Base-by-base conservation (phyloP, 1,284 basidiomycete species). In the Tetrapyrgos nigripes region DNA sequence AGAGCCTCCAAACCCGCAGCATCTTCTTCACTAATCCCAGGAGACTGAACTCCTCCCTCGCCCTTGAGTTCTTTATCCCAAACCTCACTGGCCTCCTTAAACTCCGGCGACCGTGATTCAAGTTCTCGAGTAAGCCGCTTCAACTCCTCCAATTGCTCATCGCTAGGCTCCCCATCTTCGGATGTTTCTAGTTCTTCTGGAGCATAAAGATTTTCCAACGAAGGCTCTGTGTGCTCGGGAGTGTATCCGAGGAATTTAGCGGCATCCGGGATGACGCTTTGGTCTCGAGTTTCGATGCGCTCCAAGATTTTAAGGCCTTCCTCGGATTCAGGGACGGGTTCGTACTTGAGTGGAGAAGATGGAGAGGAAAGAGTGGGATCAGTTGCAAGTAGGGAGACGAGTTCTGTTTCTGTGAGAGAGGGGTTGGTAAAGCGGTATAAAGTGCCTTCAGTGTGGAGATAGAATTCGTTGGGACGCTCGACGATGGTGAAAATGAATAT, bases 251-350 rank as follows among this genome's bases (percentile, higher is more conserved):
- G 55, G 46, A 70, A 75, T 26, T 69, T 64, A 29, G 66, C 57
- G 23, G 66, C 70, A 1, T 73, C 29, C 1, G 73, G 68, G 21
- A 75, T 66, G 11, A 76, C 74, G 8, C 58, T 60, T 29, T 62
- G 65, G 61, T 77, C 75, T 29, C 70, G 61, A 0, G 60, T 63
- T n/a, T 75, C 47, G n/a, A 76, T 67, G 27, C 72, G 60, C 26
- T 64, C 28, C 8, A 73, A 52, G 1, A 62, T 65, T 23, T 58
- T 55, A 33, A 65, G 58, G 10, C 74, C 76, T 14, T 72, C 71
- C 8, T 60, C 47, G 29, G 70, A 67, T 11, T 63, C 11, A 21
- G 24, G 29, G 23, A 13, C 50, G 4, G 37, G 40, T 9, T 33
- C 27, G 26, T 26, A 49, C 43, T 52, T 17, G 29, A 31, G 43